A percentile compares a stretch with the other conserved stretches of the same genome.
Conservation (phyloP, 1,284 basidiomycete genomes). For the Apiotrichum mycotoxinovorans region DNA sequence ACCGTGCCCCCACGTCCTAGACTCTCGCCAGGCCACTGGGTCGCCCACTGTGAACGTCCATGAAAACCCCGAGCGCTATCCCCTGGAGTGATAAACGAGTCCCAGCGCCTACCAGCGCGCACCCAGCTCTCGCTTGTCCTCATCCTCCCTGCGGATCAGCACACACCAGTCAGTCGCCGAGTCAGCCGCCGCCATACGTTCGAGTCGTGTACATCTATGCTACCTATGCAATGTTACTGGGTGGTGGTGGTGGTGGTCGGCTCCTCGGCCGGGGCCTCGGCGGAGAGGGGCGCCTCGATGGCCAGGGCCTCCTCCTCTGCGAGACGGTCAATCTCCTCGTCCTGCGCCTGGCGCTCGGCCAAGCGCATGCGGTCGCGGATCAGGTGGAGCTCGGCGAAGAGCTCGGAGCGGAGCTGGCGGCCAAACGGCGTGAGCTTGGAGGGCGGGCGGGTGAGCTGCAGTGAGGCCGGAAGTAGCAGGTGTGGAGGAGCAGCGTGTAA, state of each 20-base stretch:
- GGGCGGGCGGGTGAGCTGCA: slow-evolving; percentile 40
- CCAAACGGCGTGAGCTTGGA: slow-evolving; percentile 44
- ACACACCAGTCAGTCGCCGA: no score
- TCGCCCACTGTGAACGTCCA: no score
- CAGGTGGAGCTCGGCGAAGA: slow-evolving; percentile 42
- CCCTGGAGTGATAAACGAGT: no score
- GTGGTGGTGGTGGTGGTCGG: background rate
- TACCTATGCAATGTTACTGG: background rate
- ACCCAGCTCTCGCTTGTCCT: no score
- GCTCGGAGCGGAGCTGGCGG: slow-evolving; percentile 34
- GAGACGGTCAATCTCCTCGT: background rate
- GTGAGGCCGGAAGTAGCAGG: background rate
- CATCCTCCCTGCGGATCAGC: no score
- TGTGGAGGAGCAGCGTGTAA: no score
- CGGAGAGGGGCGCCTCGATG: background rate
- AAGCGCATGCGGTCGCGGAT: slow-evolving; percentile 3
- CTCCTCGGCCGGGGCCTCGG: background rate
- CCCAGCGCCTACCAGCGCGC: no score
- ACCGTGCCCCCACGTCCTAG: no score
- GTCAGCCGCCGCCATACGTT: background rate
- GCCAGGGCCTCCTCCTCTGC: background rate
- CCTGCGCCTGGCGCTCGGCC: background rate
- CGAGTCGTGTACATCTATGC: slow-evolving; percentile 3
- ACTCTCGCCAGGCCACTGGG: no score
- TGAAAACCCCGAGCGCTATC: no score